Evolutionary conservation across 2,329 filamentous ascomycete genomes (phyloP), one percentile per base, ranked within the genome.

Genomic region (Fusarium denticulatum): DNA sequence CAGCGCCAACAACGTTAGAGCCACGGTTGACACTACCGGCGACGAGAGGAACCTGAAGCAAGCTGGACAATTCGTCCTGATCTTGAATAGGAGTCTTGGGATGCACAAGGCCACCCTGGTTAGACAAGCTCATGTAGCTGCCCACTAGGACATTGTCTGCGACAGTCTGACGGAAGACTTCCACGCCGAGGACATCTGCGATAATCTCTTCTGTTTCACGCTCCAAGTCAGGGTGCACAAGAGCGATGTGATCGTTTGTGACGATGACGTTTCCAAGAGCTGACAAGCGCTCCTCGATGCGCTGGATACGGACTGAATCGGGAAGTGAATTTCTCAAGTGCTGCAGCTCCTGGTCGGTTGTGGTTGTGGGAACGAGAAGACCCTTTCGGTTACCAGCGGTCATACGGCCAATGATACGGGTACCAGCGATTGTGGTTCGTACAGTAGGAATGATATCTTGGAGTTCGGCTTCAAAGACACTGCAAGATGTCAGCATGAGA

Each of bases 151-250:
- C 96, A 81, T 98, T 98, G 85, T 98, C 95, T 79, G 96, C 95
- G 69, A 99, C 93, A 52, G 96, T 98, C 87, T 99, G 96, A 72
- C 94, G 88, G 86, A 96, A 97, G 16, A 96, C 94, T 83, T 97
- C 94, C 65, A 97, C 94, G 72, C 94, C 94, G 26, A 97, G 86
- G 67, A 97, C 94, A 82, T 99, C 96, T 78, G 96, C 94, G 81
- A 99, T 95, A 77, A 99, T 98, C 86, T 99, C 96, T 85, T 99
- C 96, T 22, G 95, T 98, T 87, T 99, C 96, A 71, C 96, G 93
- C 88, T 98, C 96, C 69, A 99, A 88, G 81, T 99, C 96, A 16
- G 96, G 96, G 82, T 99, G 96, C 71, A 98, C 92, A 49, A 99
- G 91, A 59, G 96, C 96, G 76, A 98, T 96, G 84, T 98, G 95